Evolutionary conservation across 306 rosid species (phyloP).

Genomic region (Cucumis cinereus): DNA sequence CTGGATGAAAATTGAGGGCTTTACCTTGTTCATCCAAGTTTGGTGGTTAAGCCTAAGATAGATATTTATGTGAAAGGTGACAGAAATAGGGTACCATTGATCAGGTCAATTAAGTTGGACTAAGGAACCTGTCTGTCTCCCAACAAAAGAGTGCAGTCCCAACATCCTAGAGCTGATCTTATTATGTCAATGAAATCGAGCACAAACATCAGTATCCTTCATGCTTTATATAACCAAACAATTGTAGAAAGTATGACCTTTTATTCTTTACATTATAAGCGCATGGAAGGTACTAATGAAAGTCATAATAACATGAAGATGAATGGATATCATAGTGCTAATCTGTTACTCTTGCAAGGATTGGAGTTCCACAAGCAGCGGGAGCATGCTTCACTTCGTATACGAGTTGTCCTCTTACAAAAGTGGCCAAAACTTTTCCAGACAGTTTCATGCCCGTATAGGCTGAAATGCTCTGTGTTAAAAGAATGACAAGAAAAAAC

Average conservation of each 20-base stretch:
- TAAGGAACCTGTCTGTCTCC: background rate
- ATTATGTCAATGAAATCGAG: background rate
- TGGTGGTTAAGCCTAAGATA: background rate
- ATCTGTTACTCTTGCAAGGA: conserved; percentile 31
- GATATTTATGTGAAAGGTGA: background rate
- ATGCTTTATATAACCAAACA: background rate
- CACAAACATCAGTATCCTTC: background rate
- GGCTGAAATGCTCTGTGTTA: conserved; percentile 54
- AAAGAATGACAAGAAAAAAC: background rate
- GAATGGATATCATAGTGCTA: background rate
- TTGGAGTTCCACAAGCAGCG: conserved; percentile 53
- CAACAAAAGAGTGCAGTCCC: background rate
- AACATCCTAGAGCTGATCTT: background rate
- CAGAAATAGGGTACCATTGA: background rate
- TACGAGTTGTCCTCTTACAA: conserved; percentile 84
- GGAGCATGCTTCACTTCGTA: conserved; percentile 69
- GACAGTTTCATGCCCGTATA: conserved; percentile 66
- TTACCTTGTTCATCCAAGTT: background rate
- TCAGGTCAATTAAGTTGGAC: background rate
- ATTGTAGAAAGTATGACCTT: background rate
- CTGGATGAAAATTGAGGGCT: background rate
- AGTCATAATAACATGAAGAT: background rate
- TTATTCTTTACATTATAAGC: background rate
- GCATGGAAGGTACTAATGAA: background rate
- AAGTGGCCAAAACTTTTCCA: conserved; percentile 72